These are phyloP conservation scores for Clonostachys rhizophaga DNA, from an alignment of 2,329 filamentous ascomycete species.

Conservation along the genomic window DNA sequence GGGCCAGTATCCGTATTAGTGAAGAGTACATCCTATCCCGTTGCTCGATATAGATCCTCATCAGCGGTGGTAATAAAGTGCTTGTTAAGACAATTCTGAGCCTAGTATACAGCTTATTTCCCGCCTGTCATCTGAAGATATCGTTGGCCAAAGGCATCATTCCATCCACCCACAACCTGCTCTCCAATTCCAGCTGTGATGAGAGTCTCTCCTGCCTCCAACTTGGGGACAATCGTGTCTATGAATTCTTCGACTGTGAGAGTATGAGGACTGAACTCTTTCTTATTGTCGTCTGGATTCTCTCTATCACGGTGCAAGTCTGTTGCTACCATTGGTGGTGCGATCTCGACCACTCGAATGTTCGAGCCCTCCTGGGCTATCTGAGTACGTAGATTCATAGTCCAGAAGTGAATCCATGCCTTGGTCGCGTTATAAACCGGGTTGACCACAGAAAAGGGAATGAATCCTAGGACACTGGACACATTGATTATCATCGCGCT, in stretches of 20 bases:
- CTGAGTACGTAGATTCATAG: constrained; percentile 48
- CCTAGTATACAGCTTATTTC: no score
- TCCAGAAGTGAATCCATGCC: constrained; percentile 52
- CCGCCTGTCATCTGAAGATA: no score
- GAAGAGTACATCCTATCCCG: no score
- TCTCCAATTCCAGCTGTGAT: constrained; percentile 39
- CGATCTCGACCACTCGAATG: constrained; percentile 49
- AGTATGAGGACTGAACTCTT: constrained; percentile 35
- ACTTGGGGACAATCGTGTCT: constrained; percentile 33
- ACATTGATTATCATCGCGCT: constrained; percentile 46
- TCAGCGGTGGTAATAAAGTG: no score
- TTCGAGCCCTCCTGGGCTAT: constrained; percentile 27
- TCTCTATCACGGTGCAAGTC: constrained; percentile 50
- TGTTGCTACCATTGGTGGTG: constrained; percentile 47
- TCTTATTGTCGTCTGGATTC: constrained; percentile 55
- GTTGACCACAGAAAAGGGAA: constrained; percentile 47
- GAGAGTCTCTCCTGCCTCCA: constrained; percentile 40
- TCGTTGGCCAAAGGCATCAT: constrained; percentile 24
- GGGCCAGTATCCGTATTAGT: no score
- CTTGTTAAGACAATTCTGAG: no score
- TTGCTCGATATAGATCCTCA: no score
- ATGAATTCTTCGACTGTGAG: constrained; percentile 51
- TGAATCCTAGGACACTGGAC: constrained; percentile 45
- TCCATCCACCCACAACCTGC: constrained; percentile 36
- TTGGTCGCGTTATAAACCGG: constrained; percentile 57